phyloP scores from a whole-genome alignment of 108 stramenopile species.

The Cyclotella sp. region DNA sequence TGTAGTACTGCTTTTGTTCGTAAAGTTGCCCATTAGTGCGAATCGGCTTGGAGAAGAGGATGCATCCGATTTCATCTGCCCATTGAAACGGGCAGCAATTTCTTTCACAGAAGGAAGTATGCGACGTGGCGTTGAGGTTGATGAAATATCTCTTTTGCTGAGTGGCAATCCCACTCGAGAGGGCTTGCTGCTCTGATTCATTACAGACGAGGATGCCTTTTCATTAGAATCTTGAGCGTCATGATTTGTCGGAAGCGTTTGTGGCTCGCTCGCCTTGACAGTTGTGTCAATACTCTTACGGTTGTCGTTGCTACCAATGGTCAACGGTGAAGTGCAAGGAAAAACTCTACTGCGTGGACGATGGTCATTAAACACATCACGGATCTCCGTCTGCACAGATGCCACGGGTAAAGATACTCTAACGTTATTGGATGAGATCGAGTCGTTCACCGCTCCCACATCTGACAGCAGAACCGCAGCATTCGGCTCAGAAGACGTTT shows the following conservation, averaged over 20 bases:
- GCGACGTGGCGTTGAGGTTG: not conserved
- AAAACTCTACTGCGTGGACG: constrained; percentile 22
- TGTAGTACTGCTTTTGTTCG: constrained; percentile 4
- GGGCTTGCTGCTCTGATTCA: not conserved
- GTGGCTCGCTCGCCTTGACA: not conserved
- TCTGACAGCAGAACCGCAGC: not conserved
- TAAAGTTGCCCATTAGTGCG: not conserved
- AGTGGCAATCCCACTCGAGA: constrained; percentile 6
- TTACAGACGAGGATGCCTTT: too few species aligned
- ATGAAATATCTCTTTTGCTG: constrained; percentile 12
- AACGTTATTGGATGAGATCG: not conserved
- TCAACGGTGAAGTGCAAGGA: constrained; percentile 30
- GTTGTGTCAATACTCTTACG: not conserved
- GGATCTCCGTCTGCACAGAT: too few species aligned
- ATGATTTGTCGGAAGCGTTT: not conserved
- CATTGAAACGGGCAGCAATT: constrained; percentile 12
- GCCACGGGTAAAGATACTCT: not conserved
- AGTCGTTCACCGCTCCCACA: not conserved
- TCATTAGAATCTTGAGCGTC: not conserved
- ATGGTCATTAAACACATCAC: not conserved
- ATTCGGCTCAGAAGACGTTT: constrained; percentile 12
- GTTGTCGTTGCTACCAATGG: constrained; percentile 1
- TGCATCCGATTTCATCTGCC: not conserved
- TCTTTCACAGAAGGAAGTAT: constrained; percentile 12
- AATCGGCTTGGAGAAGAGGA: not conserved